Evolutionary conservation across 2,329 filamentous ascomycete species (phyloP).

Genomic region (Lecanicillium sp.): DNA sequence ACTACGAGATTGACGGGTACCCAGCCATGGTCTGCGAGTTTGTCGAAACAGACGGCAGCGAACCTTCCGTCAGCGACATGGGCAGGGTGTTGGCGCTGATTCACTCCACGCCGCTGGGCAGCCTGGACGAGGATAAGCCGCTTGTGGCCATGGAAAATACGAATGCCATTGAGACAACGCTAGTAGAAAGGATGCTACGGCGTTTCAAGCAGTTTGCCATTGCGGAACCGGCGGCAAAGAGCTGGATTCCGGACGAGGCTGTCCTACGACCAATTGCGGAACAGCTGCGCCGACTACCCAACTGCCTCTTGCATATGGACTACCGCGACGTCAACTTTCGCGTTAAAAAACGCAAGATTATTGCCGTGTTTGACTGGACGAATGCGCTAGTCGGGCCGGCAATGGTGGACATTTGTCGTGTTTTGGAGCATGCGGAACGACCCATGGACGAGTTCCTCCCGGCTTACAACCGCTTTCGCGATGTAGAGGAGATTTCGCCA

Average conservation of each 20-base stretch:
- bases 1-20: conserved; percentile 9
- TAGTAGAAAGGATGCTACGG: conserved; percentile 10
- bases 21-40: conserved; percentile 13
- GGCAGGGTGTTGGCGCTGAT: conserved; percentile 11
- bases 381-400: conserved; percentile 11
- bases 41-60: conserved; percentile 6
- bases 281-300: background rate
- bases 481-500: conserved; percentile 3
- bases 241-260: conserved; percentile 3
- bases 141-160: conserved; percentile 11
- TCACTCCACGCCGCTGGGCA: conserved; percentile 5
- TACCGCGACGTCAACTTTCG: conserved; percentile 11
- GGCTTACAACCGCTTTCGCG: conserved; percentile 5
- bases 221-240: conserved; percentile 5
- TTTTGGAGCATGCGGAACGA: conserved; percentile 7
- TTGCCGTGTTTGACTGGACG: conserved; percentile 13
- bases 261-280: conserved; percentile 6
- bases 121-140: conserved; percentile 3
- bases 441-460: conserved; percentile 7
- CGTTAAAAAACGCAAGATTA: conserved; percentile 1
- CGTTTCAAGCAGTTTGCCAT: conserved; percentile 8
- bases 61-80: conserved; percentile 3
- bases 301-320: conserved; percentile 13
- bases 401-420: conserved; percentile 10
- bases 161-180: conserved; percentile 1